phyloP scores from a whole-genome alignment of 179 eudicot genomes.

The Nepenthes alata region DNA sequence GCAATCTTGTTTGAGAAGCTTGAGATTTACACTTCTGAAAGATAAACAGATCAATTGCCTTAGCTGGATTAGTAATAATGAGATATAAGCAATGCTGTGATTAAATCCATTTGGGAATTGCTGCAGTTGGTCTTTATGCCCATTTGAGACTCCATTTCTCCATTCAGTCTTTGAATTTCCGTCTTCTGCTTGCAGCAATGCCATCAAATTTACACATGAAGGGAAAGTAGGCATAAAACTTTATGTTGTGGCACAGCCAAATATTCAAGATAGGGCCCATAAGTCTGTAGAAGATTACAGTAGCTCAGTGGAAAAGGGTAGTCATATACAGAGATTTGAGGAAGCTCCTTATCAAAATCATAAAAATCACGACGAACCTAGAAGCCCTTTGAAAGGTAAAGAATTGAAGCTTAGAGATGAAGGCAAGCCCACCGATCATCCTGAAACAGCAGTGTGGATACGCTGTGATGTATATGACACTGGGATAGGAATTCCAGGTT shows the following conservation, averaged over 20 bases:
- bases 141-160: background rate
- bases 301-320: constrained; percentile 13
- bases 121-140: too few relatives aligned
- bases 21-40: too few relatives aligned
- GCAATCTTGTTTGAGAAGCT: too few relatives aligned
- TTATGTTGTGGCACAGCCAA: constrained; percentile 42
- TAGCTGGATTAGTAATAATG: too few relatives aligned
- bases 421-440: constrained; percentile 13
- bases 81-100: too few relatives aligned
- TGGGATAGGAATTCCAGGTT: constrained; percentile 96
- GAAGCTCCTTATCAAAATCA: constrained; percentile 24
- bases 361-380: constrained; percentile 20
- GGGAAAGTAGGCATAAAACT: constrained; percentile 90
- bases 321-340: constrained; percentile 8
- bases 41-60: too few relatives aligned
- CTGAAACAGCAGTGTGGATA: constrained; percentile 63
- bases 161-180: constrained; percentile 1
- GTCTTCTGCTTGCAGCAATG: constrained; percentile 50
- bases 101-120: too few relatives aligned
- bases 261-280: constrained; percentile 20
- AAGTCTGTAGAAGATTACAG: constrained; percentile 13
- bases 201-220: constrained; percentile 88
- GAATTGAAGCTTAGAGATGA: constrained; percentile 15
- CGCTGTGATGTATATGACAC: constrained; percentile 89
- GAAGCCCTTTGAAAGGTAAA: constrained; percentile 21